Percentiles rank a stretch among this genome's conserved stretches.
These are phyloP conservation scores for Ophiostoma ulmi DNA, from an alignment of 2,329 filamentous ascomycete genomes.

Conservation along the genomic window DNA sequence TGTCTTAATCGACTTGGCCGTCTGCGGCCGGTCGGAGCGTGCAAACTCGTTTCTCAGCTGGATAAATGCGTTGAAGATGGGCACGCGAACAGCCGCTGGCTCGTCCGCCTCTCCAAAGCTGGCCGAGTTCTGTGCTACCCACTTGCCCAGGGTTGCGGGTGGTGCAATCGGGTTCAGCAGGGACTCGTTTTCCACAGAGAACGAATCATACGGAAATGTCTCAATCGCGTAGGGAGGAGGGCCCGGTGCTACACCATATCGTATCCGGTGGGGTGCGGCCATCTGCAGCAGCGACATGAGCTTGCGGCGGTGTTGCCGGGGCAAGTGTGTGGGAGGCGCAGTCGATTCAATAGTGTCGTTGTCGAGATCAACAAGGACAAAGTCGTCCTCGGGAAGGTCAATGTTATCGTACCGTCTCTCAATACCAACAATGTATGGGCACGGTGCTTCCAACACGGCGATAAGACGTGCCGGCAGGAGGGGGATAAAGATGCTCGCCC, in stretches of 20 bases:
- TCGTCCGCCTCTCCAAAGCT: slow-evolving; percentile 69
- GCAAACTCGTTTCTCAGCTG: slow-evolving; percentile 64
- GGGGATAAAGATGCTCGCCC: slow-evolving; percentile 92
- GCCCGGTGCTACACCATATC: slow-evolving; percentile 79
- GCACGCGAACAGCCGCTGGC: slow-evolving; percentile 47
- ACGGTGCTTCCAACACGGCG: slow-evolving; percentile 87
- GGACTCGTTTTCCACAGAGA: slow-evolving; percentile 77
- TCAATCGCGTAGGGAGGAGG: slow-evolving; percentile 91
- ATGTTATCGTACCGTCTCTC: slow-evolving; percentile 85
- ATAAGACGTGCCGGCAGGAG: slow-evolving; percentile 81
- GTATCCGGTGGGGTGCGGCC: slow-evolving; percentile 82
- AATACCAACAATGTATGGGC: slow-evolving; percentile 94
- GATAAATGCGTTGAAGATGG: slow-evolving; percentile 88
- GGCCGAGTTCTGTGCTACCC: slow-evolving; percentile 83
- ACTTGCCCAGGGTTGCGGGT: slow-evolving; percentile 71
- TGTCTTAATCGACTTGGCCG: slow-evolving; percentile 57
- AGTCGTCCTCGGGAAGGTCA: slow-evolving; percentile 88
- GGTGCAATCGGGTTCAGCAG: slow-evolving; percentile 70
- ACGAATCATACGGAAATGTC: slow-evolving; percentile 83
- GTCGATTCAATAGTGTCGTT: slow-evolving; percentile 85
- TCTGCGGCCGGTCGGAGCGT: slow-evolving; percentile 70
- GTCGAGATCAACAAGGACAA: slow-evolving; percentile 90
- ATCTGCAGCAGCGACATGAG: slow-evolving; percentile 81
- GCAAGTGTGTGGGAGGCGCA: slow-evolving; percentile 68
- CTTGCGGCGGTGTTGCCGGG: slow-evolving; percentile 85